A percentile compares a stretch with the other conserved stretches of the same genome.
phyloP scores from a whole-genome alignment of 345 rosid genomes.

The Cardamine resedifolia region DNA sequence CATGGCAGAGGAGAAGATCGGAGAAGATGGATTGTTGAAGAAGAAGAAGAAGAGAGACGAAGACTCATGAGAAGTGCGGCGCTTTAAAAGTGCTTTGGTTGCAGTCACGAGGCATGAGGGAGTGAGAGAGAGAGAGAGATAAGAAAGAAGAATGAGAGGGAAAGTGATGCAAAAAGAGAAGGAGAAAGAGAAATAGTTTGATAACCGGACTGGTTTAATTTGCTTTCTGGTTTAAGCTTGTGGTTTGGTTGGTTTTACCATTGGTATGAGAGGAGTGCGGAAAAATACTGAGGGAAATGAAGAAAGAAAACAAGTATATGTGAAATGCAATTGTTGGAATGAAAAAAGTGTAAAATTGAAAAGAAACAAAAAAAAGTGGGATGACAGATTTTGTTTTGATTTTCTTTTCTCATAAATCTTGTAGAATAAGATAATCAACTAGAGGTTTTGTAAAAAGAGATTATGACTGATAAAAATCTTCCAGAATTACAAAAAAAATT shows the following conservation, averaged over 20 bases:
- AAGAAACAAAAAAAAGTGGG: background rate
- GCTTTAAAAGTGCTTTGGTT: conserved; percentile 9
- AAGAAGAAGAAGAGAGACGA: conserved; percentile 10
- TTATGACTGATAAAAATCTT: no score
- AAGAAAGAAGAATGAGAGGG: conserved; percentile 40
- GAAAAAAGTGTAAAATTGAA: background rate
- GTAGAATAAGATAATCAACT: background rate
- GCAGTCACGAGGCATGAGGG: conserved; percentile 45
- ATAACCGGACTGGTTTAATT: conserved; percentile 23
- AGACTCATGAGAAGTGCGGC: conserved; percentile 42
- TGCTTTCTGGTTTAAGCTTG: background rate
- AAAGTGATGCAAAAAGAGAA: conserved; percentile 33
- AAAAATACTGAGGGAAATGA: background rate
- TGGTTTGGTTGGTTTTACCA: background rate
- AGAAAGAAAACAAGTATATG: background rate
- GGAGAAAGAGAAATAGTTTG: background rate
- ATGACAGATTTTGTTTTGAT: background rate
- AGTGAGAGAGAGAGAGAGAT: conserved; percentile 23
- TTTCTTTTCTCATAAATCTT: background rate
- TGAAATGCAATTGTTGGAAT: background rate
- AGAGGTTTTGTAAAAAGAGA: background rate
- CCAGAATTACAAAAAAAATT: no score
- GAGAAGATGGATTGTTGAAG: background rate
- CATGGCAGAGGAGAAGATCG: conserved; percentile 53
- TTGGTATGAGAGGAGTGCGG: background rate